phyloP scores from a whole-genome alignment of 176 grass and related monocot genomes.

The Carex scoparia region DNA sequence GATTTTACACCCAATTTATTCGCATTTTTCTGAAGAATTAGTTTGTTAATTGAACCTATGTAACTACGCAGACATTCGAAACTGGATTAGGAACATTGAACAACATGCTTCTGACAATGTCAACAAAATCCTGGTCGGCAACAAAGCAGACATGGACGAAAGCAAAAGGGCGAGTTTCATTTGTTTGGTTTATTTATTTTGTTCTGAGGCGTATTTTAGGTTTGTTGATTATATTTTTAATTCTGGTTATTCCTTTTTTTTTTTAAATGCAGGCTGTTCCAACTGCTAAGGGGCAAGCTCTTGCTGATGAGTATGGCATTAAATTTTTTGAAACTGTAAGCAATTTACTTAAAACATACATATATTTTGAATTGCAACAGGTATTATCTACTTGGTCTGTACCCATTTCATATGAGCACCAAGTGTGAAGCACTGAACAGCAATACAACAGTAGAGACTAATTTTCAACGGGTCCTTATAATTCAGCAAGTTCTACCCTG shows the following conservation, averaged over 20 bases:
- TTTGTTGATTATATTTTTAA: slow-evolving; percentile 2
- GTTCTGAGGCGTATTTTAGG: neutral
- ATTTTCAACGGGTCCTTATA: neutral
- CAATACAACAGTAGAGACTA: neutral
- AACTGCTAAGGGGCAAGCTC: slow-evolving; percentile 85
- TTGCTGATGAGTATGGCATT: slow-evolving; percentile 95
- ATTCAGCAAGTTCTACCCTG: neutral
- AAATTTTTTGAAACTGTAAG: slow-evolving; percentile 98
- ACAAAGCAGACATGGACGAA: slow-evolving; percentile 99
- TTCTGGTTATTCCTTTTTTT: neutral
- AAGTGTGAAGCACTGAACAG: neutral
- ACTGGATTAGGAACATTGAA: slow-evolving; percentile 97
- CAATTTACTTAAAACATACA: slow-evolving; percentile 12
- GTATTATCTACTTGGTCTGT: neutral
- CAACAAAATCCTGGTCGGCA: slow-evolving; percentile 93
- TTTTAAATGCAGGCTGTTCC: slow-evolving; percentile 69
- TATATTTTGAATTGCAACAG: neutral
- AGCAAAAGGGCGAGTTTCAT: slow-evolving; percentile 66
- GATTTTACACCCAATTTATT: slow-evolving; percentile 4
- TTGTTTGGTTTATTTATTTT: slow-evolving; percentile 17
- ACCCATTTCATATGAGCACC: neutral
- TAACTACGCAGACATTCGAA: slow-evolving; percentile 62
- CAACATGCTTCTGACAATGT: slow-evolving; percentile 98
- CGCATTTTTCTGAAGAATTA: neutral
- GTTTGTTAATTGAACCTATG: slow-evolving; percentile 23